Evolutionary conservation across 2,329 filamentous ascomycete species (phyloP).

Genomic region (Passalora sequoiae): DNA sequence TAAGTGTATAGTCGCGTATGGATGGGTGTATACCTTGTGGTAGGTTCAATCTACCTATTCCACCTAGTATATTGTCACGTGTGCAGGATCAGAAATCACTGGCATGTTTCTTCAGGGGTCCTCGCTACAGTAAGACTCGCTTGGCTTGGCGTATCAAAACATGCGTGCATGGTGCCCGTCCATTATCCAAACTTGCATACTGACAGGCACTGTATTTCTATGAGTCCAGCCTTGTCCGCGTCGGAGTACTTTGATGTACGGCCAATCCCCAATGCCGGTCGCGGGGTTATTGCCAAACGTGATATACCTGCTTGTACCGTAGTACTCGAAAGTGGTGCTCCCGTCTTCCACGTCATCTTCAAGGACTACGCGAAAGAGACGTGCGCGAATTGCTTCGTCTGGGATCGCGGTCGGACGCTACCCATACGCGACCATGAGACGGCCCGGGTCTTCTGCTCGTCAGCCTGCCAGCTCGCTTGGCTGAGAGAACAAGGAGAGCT

Average conservation of each 20-base stretch:
- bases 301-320: conserved; percentile 34
- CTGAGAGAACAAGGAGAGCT: conserved; percentile 24
- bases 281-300: conserved; percentile 41
- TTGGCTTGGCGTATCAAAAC: too few relatives aligned
- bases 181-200: too few relatives aligned
- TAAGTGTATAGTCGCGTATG: too few relatives aligned
- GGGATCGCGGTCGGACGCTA: conserved; percentile 42
- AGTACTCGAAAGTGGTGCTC: conserved; percentile 36
- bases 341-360: conserved; percentile 40
- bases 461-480: conserved; percentile 37
- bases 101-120: too few relatives aligned
- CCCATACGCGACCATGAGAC: conserved; percentile 35
- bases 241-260: conserved; percentile 34
- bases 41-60: too few relatives aligned
- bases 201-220: too few relatives aligned
- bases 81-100: too few relatives aligned
- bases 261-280: conserved; percentile 40
- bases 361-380: conserved; percentile 47
- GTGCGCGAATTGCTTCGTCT: conserved; percentile 45
- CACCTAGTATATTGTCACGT: too few relatives aligned
- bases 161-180: too few relatives aligned
- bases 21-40: too few relatives aligned
- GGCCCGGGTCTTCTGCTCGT: conserved; percentile 43
- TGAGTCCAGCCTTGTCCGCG: conserved; percentile 7
- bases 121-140: too few relatives aligned